Percentiles rank a stretch among this genome's conserved stretches.
Conservation (phyloP, 2,329 filamentous ascomycete genomes). For the Aspergillus tamarii region DNA sequence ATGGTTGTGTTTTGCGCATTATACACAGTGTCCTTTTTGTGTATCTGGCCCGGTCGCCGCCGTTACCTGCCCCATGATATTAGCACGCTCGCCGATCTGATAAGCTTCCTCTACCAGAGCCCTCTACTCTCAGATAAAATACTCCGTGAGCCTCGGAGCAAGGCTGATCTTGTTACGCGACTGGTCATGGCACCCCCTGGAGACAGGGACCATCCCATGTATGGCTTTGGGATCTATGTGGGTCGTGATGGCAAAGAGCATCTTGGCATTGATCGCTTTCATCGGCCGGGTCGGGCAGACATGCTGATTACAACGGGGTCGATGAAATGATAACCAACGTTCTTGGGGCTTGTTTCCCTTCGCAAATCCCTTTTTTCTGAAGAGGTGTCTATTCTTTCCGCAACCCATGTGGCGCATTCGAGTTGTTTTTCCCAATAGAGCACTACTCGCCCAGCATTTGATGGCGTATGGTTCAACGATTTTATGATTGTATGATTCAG, state of each 20-base stretch:
- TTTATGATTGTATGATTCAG: constrained; percentile 7
- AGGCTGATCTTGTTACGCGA: constrained; percentile 68
- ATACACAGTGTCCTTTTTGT: constrained; percentile 66
- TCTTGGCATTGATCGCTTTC: constrained; percentile 61
- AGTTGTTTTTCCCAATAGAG: not conserved
- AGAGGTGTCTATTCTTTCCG: not conserved
- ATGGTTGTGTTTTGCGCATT: constrained; percentile 73
- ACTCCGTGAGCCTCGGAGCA: constrained; percentile 70
- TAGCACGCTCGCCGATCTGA: constrained; percentile 72
- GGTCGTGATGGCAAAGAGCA: constrained; percentile 64
- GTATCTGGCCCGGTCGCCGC: constrained; percentile 64
- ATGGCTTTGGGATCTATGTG: constrained; percentile 61
- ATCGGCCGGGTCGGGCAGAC: constrained; percentile 45
- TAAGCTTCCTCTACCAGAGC: constrained; percentile 75
- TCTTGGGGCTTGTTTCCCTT: not conserved
- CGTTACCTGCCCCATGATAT: constrained; percentile 73
- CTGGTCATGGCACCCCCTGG: constrained; percentile 60
- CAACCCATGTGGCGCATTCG: not conserved
- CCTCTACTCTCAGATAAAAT: constrained; percentile 72
- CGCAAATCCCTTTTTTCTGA: not conserved
- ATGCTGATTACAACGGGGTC: constrained; percentile 46
- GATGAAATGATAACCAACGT: constrained; percentile 21
- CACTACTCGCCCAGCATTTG: not conserved
- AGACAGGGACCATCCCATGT: constrained; percentile 46
- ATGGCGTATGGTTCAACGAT: constrained; percentile 10